Evolutionary conservation across 2,329 filamentous ascomycete genomes (phyloP).

Genomic region (Hypomyces perniciosus): DNA sequence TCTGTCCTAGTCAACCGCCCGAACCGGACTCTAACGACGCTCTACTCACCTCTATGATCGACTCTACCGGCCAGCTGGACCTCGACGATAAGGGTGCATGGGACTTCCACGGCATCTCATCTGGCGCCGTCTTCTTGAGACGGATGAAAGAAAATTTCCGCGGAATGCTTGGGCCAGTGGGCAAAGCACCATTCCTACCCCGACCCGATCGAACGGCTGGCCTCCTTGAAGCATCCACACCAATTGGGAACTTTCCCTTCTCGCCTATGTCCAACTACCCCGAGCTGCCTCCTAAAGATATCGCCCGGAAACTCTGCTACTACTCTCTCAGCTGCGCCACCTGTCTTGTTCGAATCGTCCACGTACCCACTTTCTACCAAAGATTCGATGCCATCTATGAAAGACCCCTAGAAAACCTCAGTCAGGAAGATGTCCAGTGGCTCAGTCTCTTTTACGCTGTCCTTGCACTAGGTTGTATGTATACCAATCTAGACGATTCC

Average conservation of each 20-base stretch:
- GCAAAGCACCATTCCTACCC: conserved; percentile 54
- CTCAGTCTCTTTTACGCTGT: conserved; percentile 66
- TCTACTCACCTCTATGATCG: conserved; percentile 88
- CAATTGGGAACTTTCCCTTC: conserved; percentile 58
- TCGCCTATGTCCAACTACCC: conserved; percentile 46
- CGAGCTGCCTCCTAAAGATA: conserved; percentile 63
- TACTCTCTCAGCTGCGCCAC: conserved; percentile 53
- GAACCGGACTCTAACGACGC: conserved; percentile 53
- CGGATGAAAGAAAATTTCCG: conserved; percentile 85
- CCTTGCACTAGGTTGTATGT: conserved; percentile 68
- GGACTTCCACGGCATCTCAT: conserved; percentile 93
- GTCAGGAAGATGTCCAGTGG: conserved; percentile 60
- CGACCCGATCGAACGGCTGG: conserved; percentile 42
- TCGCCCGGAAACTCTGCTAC: conserved; percentile 47
- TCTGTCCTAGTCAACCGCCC: conserved; percentile 29
- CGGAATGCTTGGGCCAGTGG: conserved; percentile 61
- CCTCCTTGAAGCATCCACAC: conserved; percentile 64
- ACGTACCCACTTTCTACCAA: conserved; percentile 74
- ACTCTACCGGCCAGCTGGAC: conserved; percentile 84
- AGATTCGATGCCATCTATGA: conserved; percentile 75
- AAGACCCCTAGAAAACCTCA: conserved; percentile 55
- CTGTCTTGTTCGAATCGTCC: conserved; percentile 62
- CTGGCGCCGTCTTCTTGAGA: conserved; percentile 80
- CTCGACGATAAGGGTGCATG: conserved; percentile 86
- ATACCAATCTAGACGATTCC: conserved; percentile 52